A percentile compares a stretch with the other conserved stretches of the same genome.
Conservation (phyloP, 2,329 filamentous ascomycete genomes). For the Claviceps pazoutovae region DNA sequence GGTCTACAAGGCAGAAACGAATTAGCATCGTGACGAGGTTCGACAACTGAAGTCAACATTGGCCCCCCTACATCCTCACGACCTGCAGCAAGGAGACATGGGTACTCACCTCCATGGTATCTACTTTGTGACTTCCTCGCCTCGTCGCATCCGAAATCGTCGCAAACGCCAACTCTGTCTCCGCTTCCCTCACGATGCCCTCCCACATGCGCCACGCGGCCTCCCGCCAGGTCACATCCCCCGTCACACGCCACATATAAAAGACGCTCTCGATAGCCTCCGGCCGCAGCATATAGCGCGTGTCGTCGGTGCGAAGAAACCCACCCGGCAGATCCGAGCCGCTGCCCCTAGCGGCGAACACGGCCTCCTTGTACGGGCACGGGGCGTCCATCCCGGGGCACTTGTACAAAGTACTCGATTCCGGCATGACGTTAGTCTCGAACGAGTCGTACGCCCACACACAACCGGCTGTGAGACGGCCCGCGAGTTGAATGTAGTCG, state of each 20-base stretch:
- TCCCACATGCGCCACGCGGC: slow-evolving; percentile 36
- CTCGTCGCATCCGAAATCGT: slow-evolving; percentile 23
- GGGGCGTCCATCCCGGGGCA: slow-evolving; percentile 21
- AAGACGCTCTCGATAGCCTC: slow-evolving; percentile 41
- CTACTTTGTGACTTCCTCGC: slow-evolving; percentile 23
- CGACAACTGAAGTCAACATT: background rate
- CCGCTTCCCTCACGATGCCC: slow-evolving; percentile 26
- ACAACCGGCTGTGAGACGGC: slow-evolving; percentile 36
- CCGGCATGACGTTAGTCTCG: slow-evolving; percentile 40
- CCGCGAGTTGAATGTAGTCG: slow-evolving; percentile 33
- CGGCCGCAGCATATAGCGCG: slow-evolving; percentile 30
- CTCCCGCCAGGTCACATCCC: slow-evolving; percentile 28
- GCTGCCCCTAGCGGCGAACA: slow-evolving; percentile 7
- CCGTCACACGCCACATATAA: slow-evolving; percentile 36
- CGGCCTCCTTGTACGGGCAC: slow-evolving; percentile 20
- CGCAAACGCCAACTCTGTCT: slow-evolving; percentile 30
- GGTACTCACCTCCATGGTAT: slow-evolving; percentile 46
- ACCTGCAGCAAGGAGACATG: background rate
- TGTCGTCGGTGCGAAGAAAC: slow-evolving; percentile 39
- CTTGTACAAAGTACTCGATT: slow-evolving; percentile 27
- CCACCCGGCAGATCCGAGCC: slow-evolving; percentile 30
- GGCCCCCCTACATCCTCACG: background rate
- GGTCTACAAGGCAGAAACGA: slow-evolving; percentile 19
- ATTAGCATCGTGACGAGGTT: background rate
- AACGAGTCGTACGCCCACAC: slow-evolving; percentile 39